These are phyloP conservation scores for Auricularia heimuer DNA, from an alignment of 768 basidiomycete species.

Conservation along the genomic window DNA sequence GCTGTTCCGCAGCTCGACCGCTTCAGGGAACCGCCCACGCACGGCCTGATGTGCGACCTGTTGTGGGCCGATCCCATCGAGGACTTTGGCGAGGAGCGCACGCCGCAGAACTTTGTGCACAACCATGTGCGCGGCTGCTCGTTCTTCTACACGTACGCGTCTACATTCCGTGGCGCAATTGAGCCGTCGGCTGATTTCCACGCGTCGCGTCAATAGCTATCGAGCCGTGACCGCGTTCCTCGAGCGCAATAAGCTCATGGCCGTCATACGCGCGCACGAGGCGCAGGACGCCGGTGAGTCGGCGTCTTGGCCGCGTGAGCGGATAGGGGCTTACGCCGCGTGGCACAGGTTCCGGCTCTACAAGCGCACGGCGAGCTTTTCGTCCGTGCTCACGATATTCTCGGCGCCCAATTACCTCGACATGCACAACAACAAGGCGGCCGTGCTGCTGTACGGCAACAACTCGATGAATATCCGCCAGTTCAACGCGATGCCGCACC, in stretches of 20 bases:
- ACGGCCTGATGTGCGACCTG: slow-evolving; percentile 86
- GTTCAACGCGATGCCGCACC: slow-evolving; percentile 71
- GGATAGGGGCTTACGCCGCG: not conserved
- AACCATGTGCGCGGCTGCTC: slow-evolving; percentile 87
- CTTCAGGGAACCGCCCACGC: slow-evolving; percentile 87
- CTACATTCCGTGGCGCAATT: not conserved
- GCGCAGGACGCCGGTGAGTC: slow-evolving; percentile 85
- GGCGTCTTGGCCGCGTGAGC: not conserved
- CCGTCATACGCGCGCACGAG: slow-evolving; percentile 92
- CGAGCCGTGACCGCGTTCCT: slow-evolving; percentile 89
- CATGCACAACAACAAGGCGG: slow-evolving; percentile 92
- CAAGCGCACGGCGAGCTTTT: slow-evolving; percentile 92
- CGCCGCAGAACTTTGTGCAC: slow-evolving; percentile 43
- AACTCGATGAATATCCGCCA: slow-evolving; percentile 94
- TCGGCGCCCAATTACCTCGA: slow-evolving; percentile 96
- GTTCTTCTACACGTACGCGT: slow-evolving; percentile 79
- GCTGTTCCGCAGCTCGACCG: slow-evolving; percentile 39
- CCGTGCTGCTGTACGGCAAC: slow-evolving; percentile 93
- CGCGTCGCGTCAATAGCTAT: slow-evolving; percentile 37
- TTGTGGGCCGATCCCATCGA: slow-evolving; percentile 93
- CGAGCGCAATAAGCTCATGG: slow-evolving; percentile 82
- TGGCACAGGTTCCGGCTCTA: slow-evolving; percentile 46
- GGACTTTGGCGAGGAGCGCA: slow-evolving; percentile 75
- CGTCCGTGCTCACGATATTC: slow-evolving; percentile 96
- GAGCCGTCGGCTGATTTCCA: no score